phyloP scores from a whole-genome alignment of 1,139 yeast species.

The Candida sp. region DNA sequence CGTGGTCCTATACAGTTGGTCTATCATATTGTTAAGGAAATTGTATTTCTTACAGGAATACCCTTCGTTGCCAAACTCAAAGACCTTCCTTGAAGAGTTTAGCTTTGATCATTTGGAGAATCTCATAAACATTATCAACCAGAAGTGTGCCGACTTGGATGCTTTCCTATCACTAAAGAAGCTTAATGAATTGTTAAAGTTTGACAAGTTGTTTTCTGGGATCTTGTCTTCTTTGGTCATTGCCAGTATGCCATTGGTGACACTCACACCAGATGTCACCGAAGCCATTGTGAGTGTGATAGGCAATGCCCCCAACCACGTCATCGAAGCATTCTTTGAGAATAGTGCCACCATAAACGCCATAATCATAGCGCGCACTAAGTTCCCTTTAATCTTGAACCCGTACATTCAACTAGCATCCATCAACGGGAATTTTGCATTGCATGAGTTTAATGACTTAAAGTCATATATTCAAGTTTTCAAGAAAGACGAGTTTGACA shows the following conservation, averaged over 20 bases:
- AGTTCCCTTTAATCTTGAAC: slow-evolving; percentile 70
- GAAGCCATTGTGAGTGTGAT: slow-evolving; percentile 55
- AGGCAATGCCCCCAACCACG: slow-evolving; percentile 55
- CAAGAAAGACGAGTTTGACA: slow-evolving; percentile 37
- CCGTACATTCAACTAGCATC: slow-evolving; percentile 68
- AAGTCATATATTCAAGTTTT: slow-evolving; percentile 60
- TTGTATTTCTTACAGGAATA: slow-evolving; percentile 50
- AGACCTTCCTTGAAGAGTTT: slow-evolving; percentile 15
- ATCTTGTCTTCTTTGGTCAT: slow-evolving; percentile 63
- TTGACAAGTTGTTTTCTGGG: slow-evolving; percentile 59
- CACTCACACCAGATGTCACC: slow-evolving; percentile 60
- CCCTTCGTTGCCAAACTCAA: slow-evolving; percentile 13
- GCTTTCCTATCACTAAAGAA: slow-evolving; percentile 50
- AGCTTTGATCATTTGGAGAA: slow-evolving; percentile 18
- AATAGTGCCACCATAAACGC: slow-evolving; percentile 57
- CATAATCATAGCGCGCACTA: slow-evolving; percentile 67
- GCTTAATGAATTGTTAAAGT: slow-evolving; percentile 48
- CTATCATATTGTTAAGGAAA: slow-evolving; percentile 63
- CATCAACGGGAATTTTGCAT: slow-evolving; percentile 69
- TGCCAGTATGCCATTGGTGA: slow-evolving; percentile 65
- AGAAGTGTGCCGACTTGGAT: slow-evolving; percentile 46
- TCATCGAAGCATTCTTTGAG: slow-evolving; percentile 62
- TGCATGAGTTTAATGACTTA: slow-evolving; percentile 61
- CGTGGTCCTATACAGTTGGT: slow-evolving; percentile 71
- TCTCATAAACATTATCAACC: slow-evolving; percentile 38